Evolutionary conservation across 257 asterid species (phyloP), one percentile per base, ranked within the genome.

Genomic region (Petunia axillaris): DNA sequence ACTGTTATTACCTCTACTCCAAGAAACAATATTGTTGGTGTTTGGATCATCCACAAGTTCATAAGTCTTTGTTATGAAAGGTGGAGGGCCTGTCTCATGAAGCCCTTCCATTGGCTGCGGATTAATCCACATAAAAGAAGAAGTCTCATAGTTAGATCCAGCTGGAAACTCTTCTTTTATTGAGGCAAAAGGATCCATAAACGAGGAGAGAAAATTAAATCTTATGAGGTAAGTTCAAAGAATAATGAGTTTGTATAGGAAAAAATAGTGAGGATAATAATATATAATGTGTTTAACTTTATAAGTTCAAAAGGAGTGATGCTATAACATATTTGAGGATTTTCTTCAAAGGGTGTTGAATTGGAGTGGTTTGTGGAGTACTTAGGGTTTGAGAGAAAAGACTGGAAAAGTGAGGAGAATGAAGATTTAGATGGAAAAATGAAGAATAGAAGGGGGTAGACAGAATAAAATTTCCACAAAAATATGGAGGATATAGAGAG

Each of bases 1-100:
- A 77, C 97, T 91, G 80, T 91, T 93, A 83, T 90, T 90, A 84
- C 98, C 93, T 89, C 53, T 48, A 67, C 93, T 83, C 98, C 98
- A 93, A 11, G 91, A 93, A 67, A 93, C 89, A 6, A 91, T 78
- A 54, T 83, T 75, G 77, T 90, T 76, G 0, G 94, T 89, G 57
- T 73, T 83, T 40, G 85, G 90, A 89, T 91, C 97, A n/a, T 91
- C 94, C 8, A 93, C 94, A 8, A 93, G 85, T 8, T 91, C 95
- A 81, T 93, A 93, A 3, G 97, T 90, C 83, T 93, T 93, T 85
- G 87, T 89, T 11, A 93, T 86, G 53, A 93, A 93, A 44, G 98
- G 97, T 46, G 97, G 92, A 1, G 93, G 92, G 0, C 88, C 90
- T 15, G 75, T 80, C 71, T 90, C 91, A 39, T 84, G 81, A 14